phyloP scores from a whole-genome alignment of 2,329 filamentous ascomycete genomes.

The Fusarium staphyleae region DNA sequence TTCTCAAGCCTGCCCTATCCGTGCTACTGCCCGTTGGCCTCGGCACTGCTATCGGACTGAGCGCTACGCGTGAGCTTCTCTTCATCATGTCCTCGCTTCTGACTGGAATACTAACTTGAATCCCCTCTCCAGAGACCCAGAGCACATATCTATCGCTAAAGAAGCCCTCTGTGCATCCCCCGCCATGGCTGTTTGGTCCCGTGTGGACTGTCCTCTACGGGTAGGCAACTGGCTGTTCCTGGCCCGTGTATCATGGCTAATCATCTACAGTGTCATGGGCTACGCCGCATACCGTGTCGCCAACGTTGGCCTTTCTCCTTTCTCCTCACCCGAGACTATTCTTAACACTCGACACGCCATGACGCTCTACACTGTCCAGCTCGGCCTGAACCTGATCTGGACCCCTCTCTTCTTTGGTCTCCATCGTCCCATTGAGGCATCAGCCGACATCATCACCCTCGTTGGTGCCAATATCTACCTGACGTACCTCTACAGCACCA shows the following conservation, averaged over 20 bases:
- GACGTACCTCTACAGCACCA: conserved; percentile 75
- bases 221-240: conserved; percentile 37
- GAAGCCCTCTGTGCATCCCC: conserved; percentile 70
- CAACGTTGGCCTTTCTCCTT: conserved; percentile 65
- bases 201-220: conserved; percentile 73
- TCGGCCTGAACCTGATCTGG: conserved; percentile 85
- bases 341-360: conserved; percentile 70
- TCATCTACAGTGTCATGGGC: conserved; percentile 70
- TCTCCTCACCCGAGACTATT: conserved; percentile 60
- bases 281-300: conserved; percentile 86
- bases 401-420: conserved; percentile 92
- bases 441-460: conserved; percentile 76
- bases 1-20: conserved; percentile 74
- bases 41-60: conserved; percentile 76
- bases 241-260: background rate
- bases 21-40: conserved; percentile 78
- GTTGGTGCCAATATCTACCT: conserved; percentile 76
- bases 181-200: conserved; percentile 68
- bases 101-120: background rate
- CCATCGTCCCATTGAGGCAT: conserved; percentile 75
- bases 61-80: conserved; percentile 64
- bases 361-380: conserved; percentile 84
- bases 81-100: conserved; percentile 4
- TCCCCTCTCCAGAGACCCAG: conserved; percentile 58
- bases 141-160: conserved; percentile 70